Percentiles rank a stretch among this genome's conserved stretches.
These are phyloP conservation scores for Scheffersomyces lignosus DNA, from an alignment of 805 yeast species.

Conservation along the genomic window DNA sequence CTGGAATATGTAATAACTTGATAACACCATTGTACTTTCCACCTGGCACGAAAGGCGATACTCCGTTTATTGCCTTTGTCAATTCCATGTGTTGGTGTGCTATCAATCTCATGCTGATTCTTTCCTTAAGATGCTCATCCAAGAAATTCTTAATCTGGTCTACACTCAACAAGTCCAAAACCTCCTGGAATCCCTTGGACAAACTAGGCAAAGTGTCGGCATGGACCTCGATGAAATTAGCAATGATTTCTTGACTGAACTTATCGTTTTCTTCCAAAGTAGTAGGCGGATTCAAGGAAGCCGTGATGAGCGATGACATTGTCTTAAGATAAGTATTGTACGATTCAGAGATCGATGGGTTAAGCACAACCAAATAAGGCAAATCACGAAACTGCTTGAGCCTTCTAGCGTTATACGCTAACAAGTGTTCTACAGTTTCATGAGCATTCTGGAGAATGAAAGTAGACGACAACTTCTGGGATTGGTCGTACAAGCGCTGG, in stretches of 20 bases:
- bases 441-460: conserved; percentile 45
- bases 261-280: conserved; percentile 53
- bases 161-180: conserved; percentile 44
- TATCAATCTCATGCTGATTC: conserved; percentile 82
- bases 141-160: conserved; percentile 60
- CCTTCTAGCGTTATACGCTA: conserved; percentile 69
- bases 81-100: conserved; percentile 82
- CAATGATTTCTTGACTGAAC: conserved; percentile 52
- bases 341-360: conserved; percentile 81
- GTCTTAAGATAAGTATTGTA: conserved; percentile 74
- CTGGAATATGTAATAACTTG: conserved; percentile 61
- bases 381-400: conserved; percentile 66
- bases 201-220: conserved; percentile 80
- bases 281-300: conserved; percentile 37
- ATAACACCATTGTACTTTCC: conserved; percentile 57
- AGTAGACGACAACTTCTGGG: conserved; percentile 37
- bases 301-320: conserved; percentile 41
- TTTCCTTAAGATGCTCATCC: conserved; percentile 74
- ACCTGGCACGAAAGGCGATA: conserved; percentile 56
- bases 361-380: conserved; percentile 82
- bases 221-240: conserved; percentile 68
- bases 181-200: conserved; percentile 81
- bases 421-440: conserved; percentile 55
- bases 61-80: conserved; percentile 36
- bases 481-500: conserved; percentile 47